Percentiles rank a stretch among this genome's conserved stretches.
Conservation (phyloP, 1,284 basidiomycete species). For the Lignosus rhinocerotis region DNA sequence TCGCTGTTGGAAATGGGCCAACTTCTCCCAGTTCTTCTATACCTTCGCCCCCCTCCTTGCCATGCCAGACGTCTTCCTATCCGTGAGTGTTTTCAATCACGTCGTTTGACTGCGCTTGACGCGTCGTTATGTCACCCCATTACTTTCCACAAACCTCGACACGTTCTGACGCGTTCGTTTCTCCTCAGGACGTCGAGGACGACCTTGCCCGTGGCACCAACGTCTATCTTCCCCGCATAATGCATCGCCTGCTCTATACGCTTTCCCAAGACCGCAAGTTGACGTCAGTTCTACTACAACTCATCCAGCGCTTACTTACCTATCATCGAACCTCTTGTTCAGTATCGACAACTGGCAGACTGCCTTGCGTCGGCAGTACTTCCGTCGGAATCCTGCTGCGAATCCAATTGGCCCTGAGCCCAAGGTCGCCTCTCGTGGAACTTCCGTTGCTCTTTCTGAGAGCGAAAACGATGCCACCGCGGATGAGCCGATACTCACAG, state of each 20-base stretch:
- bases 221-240: slow-evolving; percentile 66
- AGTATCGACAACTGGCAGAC: slow-evolving; percentile 79
- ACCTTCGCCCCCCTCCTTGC: slow-evolving; percentile 70
- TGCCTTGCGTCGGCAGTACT: slow-evolving; percentile 68
- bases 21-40: slow-evolving; percentile 78
- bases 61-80: slow-evolving; percentile 62
- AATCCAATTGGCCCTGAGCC: slow-evolving; percentile 70
- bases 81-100: slow-evolving; percentile 45
- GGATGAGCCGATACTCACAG: not conserved
- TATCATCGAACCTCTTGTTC: slow-evolving; percentile 14
- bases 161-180: slow-evolving; percentile 18
- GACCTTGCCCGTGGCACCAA: slow-evolving; percentile 65
- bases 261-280: slow-evolving; percentile 81
- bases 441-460: slow-evolving; percentile 28
- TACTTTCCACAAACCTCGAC: slow-evolving; percentile 5
- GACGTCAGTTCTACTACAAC: slow-evolving; percentile 49
- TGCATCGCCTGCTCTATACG: slow-evolving; percentile 69
- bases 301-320: slow-evolving; percentile 16
- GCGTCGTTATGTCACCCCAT: slow-evolving; percentile 2
- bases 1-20: slow-evolving; percentile 82
- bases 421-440: slow-evolving; percentile 23
- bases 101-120: slow-evolving; percentile 13
- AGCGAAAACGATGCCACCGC: not conserved
- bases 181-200: slow-evolving; percentile 68
- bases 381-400: slow-evolving; percentile 63